Evolutionary conservation across 306 rosid genomes (phyloP).

Genomic region (Cicer pinnatifidum): DNA sequence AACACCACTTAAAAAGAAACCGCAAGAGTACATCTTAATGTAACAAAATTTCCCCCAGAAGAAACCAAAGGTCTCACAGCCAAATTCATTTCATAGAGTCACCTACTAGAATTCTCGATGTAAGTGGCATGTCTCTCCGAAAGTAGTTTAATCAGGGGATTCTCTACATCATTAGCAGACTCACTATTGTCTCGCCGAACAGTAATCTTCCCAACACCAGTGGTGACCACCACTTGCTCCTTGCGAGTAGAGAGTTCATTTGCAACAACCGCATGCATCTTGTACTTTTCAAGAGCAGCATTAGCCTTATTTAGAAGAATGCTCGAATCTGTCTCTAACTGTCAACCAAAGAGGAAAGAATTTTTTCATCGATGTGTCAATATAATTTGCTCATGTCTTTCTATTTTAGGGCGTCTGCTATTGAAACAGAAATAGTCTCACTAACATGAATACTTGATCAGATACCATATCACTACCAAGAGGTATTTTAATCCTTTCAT

Average conservation of each 20-base stretch:
- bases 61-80: neutral
- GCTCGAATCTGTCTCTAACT: slow-evolving; percentile 91
- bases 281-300: slow-evolving; percentile 75
- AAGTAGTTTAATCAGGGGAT: slow-evolving; percentile 70
- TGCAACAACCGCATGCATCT: slow-evolving; percentile 90
- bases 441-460: too few relatives aligned
- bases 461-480: slow-evolving; percentile 29
- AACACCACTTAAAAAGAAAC: neutral
- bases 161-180: slow-evolving; percentile 67
- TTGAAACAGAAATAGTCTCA: slow-evolving; percentile 6
- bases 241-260: slow-evolving; percentile 86
- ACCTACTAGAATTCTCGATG: slow-evolving; percentile 2
- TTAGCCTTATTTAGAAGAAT: slow-evolving; percentile 83
- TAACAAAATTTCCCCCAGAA: neutral
- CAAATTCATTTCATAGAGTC: neutral
- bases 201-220: slow-evolving; percentile 52
- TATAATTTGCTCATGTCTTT: slow-evolving; percentile 17
- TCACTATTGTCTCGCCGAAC: slow-evolving; percentile 60
- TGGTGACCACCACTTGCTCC: slow-evolving; percentile 83
- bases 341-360: slow-evolving; percentile 40
- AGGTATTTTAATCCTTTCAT: slow-evolving; percentile 27
- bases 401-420: slow-evolving; percentile 2
- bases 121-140: slow-evolving; percentile 40
- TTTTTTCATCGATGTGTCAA: neutral
- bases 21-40: neutral